These are phyloP conservation scores for Ogataea nonfermentans DNA, from an alignment of 805 yeast species.

Conservation along the genomic window DNA sequence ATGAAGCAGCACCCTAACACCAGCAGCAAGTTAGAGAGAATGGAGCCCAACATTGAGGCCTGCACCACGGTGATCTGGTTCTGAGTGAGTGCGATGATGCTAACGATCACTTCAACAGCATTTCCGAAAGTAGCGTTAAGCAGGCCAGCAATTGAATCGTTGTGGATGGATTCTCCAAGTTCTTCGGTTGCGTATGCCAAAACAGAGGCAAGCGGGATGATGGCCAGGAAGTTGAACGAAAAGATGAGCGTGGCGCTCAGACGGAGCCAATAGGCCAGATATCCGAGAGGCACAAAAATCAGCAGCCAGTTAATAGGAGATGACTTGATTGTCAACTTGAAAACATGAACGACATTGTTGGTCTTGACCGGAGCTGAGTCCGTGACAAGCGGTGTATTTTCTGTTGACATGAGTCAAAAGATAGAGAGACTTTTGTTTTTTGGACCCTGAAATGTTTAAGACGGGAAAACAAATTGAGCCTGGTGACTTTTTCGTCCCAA, in stretches of 20 bases:
- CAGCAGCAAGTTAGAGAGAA: constrained; percentile 79
- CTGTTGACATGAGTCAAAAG: constrained; percentile 13
- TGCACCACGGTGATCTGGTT: constrained; percentile 93
- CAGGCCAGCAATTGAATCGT: constrained; percentile 90
- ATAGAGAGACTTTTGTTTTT: background rate
- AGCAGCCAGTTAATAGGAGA: constrained; percentile 71
- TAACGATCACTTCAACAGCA: constrained; percentile 95
- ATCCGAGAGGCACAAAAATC: constrained; percentile 85
- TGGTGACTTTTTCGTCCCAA: background rate
- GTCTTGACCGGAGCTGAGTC: constrained; percentile 6
- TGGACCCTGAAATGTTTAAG: background rate
- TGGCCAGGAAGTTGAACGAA: constrained; percentile 79
- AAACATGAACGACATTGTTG: constrained; percentile 3
- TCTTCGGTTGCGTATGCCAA: constrained; percentile 94
- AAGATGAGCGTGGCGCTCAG: constrained; percentile 59
- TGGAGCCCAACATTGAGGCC: constrained; percentile 95
- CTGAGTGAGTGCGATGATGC: constrained; percentile 80
- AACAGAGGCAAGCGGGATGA: constrained; percentile 87
- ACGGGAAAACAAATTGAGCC: background rate
- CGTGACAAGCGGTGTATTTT: constrained; percentile 14
- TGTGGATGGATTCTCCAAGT: constrained; percentile 72
- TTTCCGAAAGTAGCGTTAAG: constrained; percentile 97
- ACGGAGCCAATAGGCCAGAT: constrained; percentile 61
- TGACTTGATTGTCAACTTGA: constrained; percentile 24
- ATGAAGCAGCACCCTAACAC: constrained; percentile 95